phyloP scores from a whole-genome alignment of 768 basidiomycete species.

The Crassisporium funariophilum region DNA sequence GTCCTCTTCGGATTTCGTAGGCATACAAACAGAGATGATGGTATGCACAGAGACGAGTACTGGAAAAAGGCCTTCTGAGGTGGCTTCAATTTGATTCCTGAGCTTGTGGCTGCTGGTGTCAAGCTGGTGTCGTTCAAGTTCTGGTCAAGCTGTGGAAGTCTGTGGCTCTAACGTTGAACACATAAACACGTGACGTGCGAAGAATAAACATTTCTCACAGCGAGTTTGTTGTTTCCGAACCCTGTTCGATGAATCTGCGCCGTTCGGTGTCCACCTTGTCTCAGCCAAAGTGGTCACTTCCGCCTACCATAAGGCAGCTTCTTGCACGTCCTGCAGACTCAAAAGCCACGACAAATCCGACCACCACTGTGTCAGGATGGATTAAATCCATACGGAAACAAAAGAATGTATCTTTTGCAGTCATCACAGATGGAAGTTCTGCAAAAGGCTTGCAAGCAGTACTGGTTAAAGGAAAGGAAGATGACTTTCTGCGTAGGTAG shows the following conservation, averaged over 20 bases:
- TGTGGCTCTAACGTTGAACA: too few species aligned
- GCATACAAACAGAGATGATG: too few species aligned
- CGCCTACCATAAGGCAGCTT: slow-evolving; percentile 34
- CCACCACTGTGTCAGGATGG: slow-evolving; percentile 73
- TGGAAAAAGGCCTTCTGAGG: too few species aligned
- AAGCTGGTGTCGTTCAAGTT: too few species aligned
- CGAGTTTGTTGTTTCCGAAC: too few species aligned
- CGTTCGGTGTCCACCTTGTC: slow-evolving; percentile 22
- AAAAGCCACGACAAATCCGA: neutral
- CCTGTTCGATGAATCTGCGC: slow-evolving; percentile 26
- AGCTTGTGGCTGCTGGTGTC: too few species aligned
- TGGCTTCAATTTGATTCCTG: too few species aligned
- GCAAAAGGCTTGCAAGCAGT: slow-evolving; percentile 78
- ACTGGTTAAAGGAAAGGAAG: slow-evolving; percentile 46
- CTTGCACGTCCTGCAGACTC: slow-evolving; percentile 20
- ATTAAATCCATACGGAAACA: slow-evolving; percentile 83
- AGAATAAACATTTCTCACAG: too few species aligned
- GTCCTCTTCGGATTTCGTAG: too few species aligned
- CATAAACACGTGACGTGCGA: too few species aligned
- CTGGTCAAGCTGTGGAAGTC: too few species aligned
- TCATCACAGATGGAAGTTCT: slow-evolving; percentile 80
- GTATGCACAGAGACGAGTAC: too few species aligned
- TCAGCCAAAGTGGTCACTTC: slow-evolving; percentile 23
- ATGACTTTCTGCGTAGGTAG: slow-evolving; percentile 22
- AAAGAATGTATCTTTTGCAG: slow-evolving; percentile 86